These are phyloP conservation scores for Sugiyamaella qingdaonensis DNA, from an alignment of 805 yeast species.

Conservation along the genomic window DNA sequence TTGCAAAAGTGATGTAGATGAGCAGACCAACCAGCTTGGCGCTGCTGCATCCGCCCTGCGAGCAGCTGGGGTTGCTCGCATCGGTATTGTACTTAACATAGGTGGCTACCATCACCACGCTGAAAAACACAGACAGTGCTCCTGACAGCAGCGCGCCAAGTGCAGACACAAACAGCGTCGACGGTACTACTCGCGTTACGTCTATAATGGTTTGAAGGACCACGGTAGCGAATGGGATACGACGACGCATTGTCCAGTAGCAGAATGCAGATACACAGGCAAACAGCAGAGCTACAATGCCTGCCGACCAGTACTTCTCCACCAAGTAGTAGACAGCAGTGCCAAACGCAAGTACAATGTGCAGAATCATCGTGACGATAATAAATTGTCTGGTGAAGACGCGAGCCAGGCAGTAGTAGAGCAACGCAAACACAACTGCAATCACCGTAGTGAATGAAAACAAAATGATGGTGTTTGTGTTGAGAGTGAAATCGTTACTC, in stretches of 20 bases:
- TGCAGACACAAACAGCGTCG: slow-evolving; percentile 57
- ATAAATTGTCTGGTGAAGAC: slow-evolving; percentile 64
- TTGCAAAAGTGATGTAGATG: slow-evolving; percentile 74
- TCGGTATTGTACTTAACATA: slow-evolving; percentile 64
- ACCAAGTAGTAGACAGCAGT: slow-evolving; percentile 72
- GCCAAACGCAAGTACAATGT: slow-evolving; percentile 65
- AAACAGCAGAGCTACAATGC: slow-evolving; percentile 66
- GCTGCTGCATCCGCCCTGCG: slow-evolving; percentile 54
- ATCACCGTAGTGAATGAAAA: slow-evolving; percentile 62
- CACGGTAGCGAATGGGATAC: slow-evolving; percentile 73
- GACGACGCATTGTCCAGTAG: slow-evolving; percentile 64
- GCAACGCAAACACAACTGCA: slow-evolving; percentile 52
- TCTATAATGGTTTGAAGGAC: slow-evolving; percentile 69
- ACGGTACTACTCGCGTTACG: slow-evolving; percentile 69
- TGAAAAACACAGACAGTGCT: slow-evolving; percentile 61
- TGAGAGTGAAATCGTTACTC: slow-evolving; percentile 54
- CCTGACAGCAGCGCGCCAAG: slow-evolving; percentile 58
- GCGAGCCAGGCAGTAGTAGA: slow-evolving; percentile 59
- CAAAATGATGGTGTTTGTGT: slow-evolving; percentile 69
- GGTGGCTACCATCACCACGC: slow-evolving; percentile 65
- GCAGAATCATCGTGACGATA: slow-evolving; percentile 60
- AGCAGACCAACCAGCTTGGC: slow-evolving; percentile 63
- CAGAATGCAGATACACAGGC: slow-evolving; percentile 60
- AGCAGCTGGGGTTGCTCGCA: slow-evolving; percentile 45
- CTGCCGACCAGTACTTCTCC: slow-evolving; percentile 71